Evolutionary conservation across 2,329 filamentous ascomycete species (phyloP).

Genomic region (Talaromyces sp.): DNA sequence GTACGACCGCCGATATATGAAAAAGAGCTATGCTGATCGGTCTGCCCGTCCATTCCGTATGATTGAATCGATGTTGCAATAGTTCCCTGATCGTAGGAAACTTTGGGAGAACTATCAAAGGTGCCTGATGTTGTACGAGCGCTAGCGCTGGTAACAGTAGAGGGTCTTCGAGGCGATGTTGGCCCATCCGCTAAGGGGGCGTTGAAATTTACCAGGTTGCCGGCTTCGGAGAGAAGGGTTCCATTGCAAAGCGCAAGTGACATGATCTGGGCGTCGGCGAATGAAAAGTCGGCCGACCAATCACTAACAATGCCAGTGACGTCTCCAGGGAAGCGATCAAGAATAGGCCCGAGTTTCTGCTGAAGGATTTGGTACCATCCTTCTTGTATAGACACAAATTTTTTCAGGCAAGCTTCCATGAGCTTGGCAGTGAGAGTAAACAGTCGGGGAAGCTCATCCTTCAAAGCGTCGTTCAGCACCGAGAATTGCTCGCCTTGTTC

Average conservation of each 20-base stretch:
- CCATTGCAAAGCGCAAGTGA: slow-evolving; percentile 77
- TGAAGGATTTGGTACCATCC: slow-evolving; percentile 81
- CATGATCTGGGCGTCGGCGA: slow-evolving; percentile 68
- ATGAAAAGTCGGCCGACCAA: slow-evolving; percentile 75
- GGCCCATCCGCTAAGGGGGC: slow-evolving; percentile 46
- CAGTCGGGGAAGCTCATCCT: slow-evolving; percentile 83
- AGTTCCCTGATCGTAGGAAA: slow-evolving; percentile 64
- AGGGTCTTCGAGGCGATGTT: slow-evolving; percentile 48
- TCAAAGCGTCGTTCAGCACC: slow-evolving; percentile 86
- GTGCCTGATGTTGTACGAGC: slow-evolving; percentile 60
- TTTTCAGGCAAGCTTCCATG: slow-evolving; percentile 76
- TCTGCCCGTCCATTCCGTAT: slow-evolving; percentile 48
- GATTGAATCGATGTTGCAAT: slow-evolving; percentile 63
- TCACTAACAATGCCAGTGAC: slow-evolving; percentile 70
- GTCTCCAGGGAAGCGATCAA: slow-evolving; percentile 66
- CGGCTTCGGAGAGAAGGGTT: slow-evolving; percentile 56
- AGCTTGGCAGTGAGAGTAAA: slow-evolving; percentile 77
- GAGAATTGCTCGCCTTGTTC: slow-evolving; percentile 87
- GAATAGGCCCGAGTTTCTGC: slow-evolving; percentile 72
- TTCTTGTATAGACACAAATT: slow-evolving; percentile 79
- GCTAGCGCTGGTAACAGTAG: slow-evolving; percentile 51
- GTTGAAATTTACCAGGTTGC: slow-evolving; percentile 59
- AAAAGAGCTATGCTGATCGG: slow-evolving; percentile 12
- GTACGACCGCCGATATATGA: slow-evolving; percentile 38
- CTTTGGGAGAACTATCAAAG: slow-evolving; percentile 60